phyloP scores from a whole-genome alignment of 202 grass and related monocot genomes.

The Dendrocalamus latiflorus region DNA sequence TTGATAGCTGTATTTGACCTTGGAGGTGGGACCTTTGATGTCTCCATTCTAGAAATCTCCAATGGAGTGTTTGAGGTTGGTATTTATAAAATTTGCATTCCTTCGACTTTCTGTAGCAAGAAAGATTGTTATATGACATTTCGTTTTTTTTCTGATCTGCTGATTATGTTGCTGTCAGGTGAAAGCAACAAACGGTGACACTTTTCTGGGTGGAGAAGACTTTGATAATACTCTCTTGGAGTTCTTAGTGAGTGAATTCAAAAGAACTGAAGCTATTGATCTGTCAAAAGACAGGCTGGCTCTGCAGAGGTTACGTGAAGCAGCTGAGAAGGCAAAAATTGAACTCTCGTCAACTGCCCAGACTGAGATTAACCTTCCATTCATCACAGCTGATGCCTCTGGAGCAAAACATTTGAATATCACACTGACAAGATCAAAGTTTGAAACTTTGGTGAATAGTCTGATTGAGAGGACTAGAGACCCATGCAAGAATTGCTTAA shows the following conservation, averaged over 20 bases:
- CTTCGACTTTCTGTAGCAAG: not conserved
- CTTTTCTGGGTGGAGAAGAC: slow-evolving; percentile 53
- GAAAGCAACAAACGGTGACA: slow-evolving; percentile 64
- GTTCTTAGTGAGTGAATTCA: slow-evolving; percentile 49
- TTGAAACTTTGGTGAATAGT: slow-evolving; percentile 55
- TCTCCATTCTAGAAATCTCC: slow-evolving; percentile 59
- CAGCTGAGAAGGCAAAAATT: slow-evolving; percentile 77
- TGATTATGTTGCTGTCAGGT: slow-evolving; percentile 33
- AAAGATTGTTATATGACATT: too few species aligned
- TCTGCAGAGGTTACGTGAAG: slow-evolving; percentile 63
- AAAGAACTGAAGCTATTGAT: slow-evolving; percentile 53
- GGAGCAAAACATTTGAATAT: slow-evolving; percentile 84
- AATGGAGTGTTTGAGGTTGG: slow-evolving; percentile 76
- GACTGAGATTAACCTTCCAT: slow-evolving; percentile 73
- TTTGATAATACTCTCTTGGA: slow-evolving; percentile 57
- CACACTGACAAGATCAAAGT: slow-evolving; percentile 77
- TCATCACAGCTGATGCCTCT: slow-evolving; percentile 69
- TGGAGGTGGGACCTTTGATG: slow-evolving; percentile 60
- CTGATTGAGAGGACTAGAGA: slow-evolving; percentile 77
- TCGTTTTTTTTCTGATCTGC: not conserved
- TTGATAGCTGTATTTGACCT: slow-evolving; percentile 64
- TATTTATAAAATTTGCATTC: not conserved
- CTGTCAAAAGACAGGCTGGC: slow-evolving; percentile 58
- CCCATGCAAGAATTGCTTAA: slow-evolving; percentile 88
- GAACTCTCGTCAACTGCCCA: slow-evolving; percentile 72